phyloP scores from a whole-genome alignment of 371 early-diverging fungal genomes.

The Mucor plumbeus region DNA sequence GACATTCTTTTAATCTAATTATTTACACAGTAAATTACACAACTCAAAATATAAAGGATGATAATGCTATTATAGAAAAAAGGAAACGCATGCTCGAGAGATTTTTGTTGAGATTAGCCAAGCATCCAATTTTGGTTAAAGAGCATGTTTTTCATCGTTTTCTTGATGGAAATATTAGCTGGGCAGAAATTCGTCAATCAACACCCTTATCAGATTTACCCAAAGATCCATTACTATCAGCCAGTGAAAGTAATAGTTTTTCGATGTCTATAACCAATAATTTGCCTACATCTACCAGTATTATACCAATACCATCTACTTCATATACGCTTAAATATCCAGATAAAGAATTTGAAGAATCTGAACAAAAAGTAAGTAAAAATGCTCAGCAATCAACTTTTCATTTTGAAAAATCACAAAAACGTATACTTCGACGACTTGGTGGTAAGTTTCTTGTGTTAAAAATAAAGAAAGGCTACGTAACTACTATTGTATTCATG shows the following conservation, averaged over 20 bases:
- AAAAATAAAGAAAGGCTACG: background rate
- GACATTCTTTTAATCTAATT: background rate
- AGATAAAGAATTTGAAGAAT: slow-evolving; percentile 70
- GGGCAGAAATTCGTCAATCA: slow-evolving; percentile 49
- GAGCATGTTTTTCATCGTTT: slow-evolving; percentile 92
- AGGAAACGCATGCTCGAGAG: slow-evolving; percentile 90
- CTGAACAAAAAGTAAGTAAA: slow-evolving; percentile 70
- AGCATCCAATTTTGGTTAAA: slow-evolving; percentile 81
- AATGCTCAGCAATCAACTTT: slow-evolving; percentile 58
- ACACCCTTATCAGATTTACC: slow-evolving; percentile 67
- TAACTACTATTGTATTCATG: background rate
- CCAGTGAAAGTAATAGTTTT: slow-evolving; percentile 21
- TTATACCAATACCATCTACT: slow-evolving; percentile 50
- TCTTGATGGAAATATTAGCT: slow-evolving; percentile 67
- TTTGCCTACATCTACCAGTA: slow-evolving; percentile 3
- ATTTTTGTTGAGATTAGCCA: slow-evolving; percentile 83
- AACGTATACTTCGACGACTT: slow-evolving; percentile 60
- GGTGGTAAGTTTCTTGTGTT: slow-evolving; percentile 42
- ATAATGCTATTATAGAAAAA: slow-evolving; percentile 79
- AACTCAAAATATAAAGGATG: slow-evolving; percentile 74
- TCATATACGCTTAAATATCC: slow-evolving; percentile 61
- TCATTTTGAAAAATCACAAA: slow-evolving; percentile 66
- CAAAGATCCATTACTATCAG: slow-evolving; percentile 55
- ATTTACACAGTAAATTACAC: slow-evolving; percentile 61
- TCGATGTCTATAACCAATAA: slow-evolving; percentile 19